Evolutionary conservation across 768 basidiomycete genomes (phyloP), one percentile per base, ranked within the genome.

Genomic region (Termitomyces sp.): DNA sequence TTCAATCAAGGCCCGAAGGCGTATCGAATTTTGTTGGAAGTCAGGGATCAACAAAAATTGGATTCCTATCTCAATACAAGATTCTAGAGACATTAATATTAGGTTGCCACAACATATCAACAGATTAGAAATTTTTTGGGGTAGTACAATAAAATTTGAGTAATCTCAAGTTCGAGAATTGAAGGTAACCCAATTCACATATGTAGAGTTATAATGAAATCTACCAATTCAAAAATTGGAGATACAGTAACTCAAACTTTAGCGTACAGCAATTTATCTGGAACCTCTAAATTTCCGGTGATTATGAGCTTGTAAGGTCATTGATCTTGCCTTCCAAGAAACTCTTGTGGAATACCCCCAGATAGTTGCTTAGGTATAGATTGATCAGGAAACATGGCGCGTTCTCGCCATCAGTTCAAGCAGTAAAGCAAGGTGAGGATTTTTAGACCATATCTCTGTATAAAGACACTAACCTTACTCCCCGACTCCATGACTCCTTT

Each of bases 1-100:
- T 64, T 62, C 51, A 64, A 62, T 32, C 58, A 62, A 50, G 61
- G 46, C 9, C 61, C 63, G 5, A 64, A 62, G 44, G 32, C 46
- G 6, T 64, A 60, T 32, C 33, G 59, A 35, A 62, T 64, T 30
- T n/a, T 43, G 28, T 4, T 64, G 46, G 32, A 43, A 10, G 58
- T 64, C 20, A 50, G 61, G 35, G 61, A 64, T 55, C 49, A 46
- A n/a, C 23, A 50, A 43, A 62, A 62, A 14, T 33, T 64, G 50
- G 58, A 62, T 32, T n/a, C 32, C 0, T 64, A 62, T 59, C 44
- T 64, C 14, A 57, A 48, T 32, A 59, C 36, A 18, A 43, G 53
- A 18, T 55, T 61, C 35, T 58, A 63, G 55, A 26, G 4, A 3
- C 43, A 3, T 36, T 5, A 32, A n/a, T n/a, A n/a, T n/a, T n/a